Base-by-base conservation (phyloP, 192 early-diverging fungal genomes). In the Entomortierella chlamydospora region DNA sequence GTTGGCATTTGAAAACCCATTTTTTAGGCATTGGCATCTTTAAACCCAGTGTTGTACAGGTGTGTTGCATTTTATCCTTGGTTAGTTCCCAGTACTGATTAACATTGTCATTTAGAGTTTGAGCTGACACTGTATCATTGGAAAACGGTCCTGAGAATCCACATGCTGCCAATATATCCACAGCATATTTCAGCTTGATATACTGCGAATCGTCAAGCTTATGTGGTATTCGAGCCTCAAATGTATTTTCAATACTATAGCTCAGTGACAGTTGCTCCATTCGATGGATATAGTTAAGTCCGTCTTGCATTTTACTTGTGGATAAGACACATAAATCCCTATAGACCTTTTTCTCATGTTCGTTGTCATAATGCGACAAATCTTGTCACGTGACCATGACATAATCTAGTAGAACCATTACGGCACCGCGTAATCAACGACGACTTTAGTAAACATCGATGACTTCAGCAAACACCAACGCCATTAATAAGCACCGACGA, bases 171-270 rank as follows among this genome's bases (percentile, higher is more conserved):
- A 66, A 28, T 20, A 66, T 56, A 33, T 55, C 53, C 9, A 66
- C 64, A 15, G 26, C 64, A 56, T 56, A 56, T 6, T 41, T 7
- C 37, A 66, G 23, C 62, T 64, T 64, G n/a, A 39, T n/a, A 39
- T 34, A 57, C 17, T 22, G 56, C 4, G 56, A 57, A 5, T 57
- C 31, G 11, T 20, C 52, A 6, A 57, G 29, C 12, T 34, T 34
- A 28, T 57, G 56, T 34, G 31, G 33, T 34, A 28, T 30, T 34
- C 26, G 13, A 23, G 23, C 25, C 25, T 20, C 18, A 17, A 43
- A 43, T n/a, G n/a, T n/a, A n/a, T n/a, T n/a, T n/a, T n/a, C n/a
- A n/a, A n/a, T n/a, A n/a, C n/a, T n/a, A n/a, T n/a, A n/a, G n/a
- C n/a, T n/a, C n/a, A n/a, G n/a, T n/a, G n/a, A n/a, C n/a, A n/a